Evolutionary conservation across 2,329 filamentous ascomycete species (phyloP).

Genomic region (Cercospora zeae-maydis): DNA sequence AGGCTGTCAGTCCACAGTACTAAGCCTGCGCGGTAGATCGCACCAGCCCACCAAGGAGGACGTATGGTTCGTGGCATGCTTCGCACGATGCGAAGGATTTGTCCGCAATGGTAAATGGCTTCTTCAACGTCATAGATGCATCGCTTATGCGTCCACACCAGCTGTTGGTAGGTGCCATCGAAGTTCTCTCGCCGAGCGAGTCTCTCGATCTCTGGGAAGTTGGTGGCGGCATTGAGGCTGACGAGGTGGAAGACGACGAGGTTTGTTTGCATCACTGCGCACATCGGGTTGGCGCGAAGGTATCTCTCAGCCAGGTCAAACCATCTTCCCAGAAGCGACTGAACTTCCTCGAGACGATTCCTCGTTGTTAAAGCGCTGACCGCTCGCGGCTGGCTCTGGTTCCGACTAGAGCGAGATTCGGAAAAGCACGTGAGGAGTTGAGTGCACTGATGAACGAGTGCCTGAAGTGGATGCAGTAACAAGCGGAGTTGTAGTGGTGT

Average conservation of each 20-base stretch:
- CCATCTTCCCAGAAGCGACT: constrained; percentile 62
- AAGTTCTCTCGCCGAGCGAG: constrained; percentile 60
- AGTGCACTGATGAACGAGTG: constrained; percentile 60
- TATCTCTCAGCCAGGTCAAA: constrained; percentile 60
- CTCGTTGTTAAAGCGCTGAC: constrained; percentile 60
- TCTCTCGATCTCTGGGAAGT: constrained; percentile 64
- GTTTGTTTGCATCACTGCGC: constrained; percentile 61
- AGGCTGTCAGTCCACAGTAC: constrained; percentile 62
- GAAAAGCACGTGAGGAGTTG: constrained; percentile 65
- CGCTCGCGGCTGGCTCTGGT: constrained; percentile 42
- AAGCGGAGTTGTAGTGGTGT: constrained; percentile 61
- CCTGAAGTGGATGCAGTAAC: constrained; percentile 65
- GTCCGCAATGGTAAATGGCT: constrained; percentile 64
- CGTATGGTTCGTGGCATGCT: constrained; percentile 58
- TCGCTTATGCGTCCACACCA: constrained; percentile 55
- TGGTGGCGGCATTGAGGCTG: constrained; percentile 64
- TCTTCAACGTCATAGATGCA: constrained; percentile 63
- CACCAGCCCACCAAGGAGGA: constrained; percentile 68
- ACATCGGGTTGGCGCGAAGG: constrained; percentile 54
- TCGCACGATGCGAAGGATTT: constrained; percentile 60
- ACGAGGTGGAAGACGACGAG: constrained; percentile 68
- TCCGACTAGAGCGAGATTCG: constrained; percentile 50
- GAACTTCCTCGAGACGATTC: constrained; percentile 60
- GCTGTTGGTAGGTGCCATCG: constrained; percentile 55
- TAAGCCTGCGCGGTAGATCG: constrained; percentile 63